These are phyloP conservation scores for Cyclotella cryptica DNA, from an alignment of 108 stramenopile species.

Conservation along the genomic window DNA sequence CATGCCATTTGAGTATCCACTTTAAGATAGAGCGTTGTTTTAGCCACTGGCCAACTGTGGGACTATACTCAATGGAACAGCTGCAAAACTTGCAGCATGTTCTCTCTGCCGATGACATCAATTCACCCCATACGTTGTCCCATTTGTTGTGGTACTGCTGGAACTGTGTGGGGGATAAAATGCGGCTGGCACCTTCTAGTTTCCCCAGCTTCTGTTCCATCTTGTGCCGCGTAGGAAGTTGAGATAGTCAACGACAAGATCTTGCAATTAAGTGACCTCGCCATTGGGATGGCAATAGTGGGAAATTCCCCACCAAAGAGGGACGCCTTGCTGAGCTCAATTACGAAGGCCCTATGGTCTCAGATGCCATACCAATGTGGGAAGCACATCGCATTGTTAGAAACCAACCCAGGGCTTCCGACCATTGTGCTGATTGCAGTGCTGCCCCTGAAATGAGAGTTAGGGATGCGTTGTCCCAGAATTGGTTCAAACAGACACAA, in stretches of 20 bases:
- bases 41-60: too few relatives aligned
- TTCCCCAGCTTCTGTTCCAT: not conserved
- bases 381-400: too few relatives aligned
- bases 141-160: not conserved
- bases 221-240: not conserved
- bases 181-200: too few relatives aligned
- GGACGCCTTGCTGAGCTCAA: not conserved
- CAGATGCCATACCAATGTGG: not conserved
- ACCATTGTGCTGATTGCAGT: not conserved
- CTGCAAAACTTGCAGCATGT: too few relatives aligned
- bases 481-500: not conserved
- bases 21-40: too few relatives aligned
- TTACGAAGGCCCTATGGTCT: not conserved
- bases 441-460: constrained; percentile 1
- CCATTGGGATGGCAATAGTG: not conserved
- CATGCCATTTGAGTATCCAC: too few relatives aligned
- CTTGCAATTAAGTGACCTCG: not conserved
- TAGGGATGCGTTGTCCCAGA: not conserved
- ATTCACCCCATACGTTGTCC: too few relatives aligned
- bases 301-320: not conserved
- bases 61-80: too few relatives aligned
- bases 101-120: too few relatives aligned
- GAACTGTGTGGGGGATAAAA: too few relatives aligned
- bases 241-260: not conserved
- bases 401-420: not conserved